Conservation (phyloP, 179 eudicot species). For the Patellifolia procumbens region DNA sequence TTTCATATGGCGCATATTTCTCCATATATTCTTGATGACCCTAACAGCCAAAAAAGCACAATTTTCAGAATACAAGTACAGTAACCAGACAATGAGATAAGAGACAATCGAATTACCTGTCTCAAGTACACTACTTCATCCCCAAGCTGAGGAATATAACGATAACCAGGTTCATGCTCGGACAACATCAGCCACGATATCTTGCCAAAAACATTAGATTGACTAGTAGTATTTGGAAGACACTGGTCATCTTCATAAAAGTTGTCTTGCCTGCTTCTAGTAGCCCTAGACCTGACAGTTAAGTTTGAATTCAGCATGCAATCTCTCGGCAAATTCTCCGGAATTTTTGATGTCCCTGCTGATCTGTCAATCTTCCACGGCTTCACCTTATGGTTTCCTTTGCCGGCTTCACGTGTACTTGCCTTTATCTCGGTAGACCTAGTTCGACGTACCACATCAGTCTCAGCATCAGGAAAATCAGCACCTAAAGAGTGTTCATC, state of each 20-base stretch:
- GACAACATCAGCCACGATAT: conserved; percentile 81
- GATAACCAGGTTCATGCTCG: conserved; percentile 69
- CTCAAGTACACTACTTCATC: conserved; percentile 81
- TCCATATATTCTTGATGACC: conserved; percentile 80
- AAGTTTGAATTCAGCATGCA: conserved; percentile 33
- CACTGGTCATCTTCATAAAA: conserved; percentile 38
- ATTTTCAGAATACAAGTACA: conserved; percentile 22
- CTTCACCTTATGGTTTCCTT: conserved; percentile 33
- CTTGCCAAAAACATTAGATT: conserved; percentile 43
- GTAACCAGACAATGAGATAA: not conserved
- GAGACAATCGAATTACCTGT: conserved; percentile 56
- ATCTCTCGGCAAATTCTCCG: conserved; percentile 38
- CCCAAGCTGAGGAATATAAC: conserved; percentile 84
- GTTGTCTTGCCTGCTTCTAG: conserved; percentile 53
- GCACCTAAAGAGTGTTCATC: conserved; percentile 32
- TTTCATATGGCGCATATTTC: conserved; percentile 35
- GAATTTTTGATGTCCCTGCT: conserved; percentile 42
- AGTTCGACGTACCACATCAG: conserved; percentile 54
- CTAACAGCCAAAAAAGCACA: conserved; percentile 36
- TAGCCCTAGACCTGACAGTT: conserved; percentile 51
- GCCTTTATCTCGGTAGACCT: conserved; percentile 61
- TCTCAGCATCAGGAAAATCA: conserved; percentile 49
- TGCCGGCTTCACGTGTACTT: conserved; percentile 40
- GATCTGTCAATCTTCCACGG: conserved; percentile 37
- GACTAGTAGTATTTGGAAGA: conserved; percentile 46